These are phyloP conservation scores for Tuber magnatum DNA, from an alignment of 495 filamentous ascomycete genomes.

Conservation along the genomic window DNA sequence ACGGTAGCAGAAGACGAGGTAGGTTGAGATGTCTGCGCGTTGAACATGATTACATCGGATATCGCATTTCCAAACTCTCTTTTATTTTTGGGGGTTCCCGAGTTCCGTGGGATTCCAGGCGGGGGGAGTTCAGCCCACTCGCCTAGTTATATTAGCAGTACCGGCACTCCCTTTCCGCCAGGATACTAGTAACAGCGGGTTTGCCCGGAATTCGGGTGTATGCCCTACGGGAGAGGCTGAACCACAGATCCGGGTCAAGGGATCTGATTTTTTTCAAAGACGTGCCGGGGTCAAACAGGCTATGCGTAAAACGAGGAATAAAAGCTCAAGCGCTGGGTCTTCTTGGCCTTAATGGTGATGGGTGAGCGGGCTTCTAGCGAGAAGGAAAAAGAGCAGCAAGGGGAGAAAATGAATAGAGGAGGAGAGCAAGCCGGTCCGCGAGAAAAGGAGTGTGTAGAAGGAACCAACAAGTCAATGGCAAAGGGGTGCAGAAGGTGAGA, in stretches of 20 bases:
- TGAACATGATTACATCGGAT: conserved; percentile 4
- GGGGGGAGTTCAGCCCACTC: conserved; percentile 4
- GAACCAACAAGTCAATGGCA: background rate
- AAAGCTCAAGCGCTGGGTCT: background rate
- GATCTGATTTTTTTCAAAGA: background rate
- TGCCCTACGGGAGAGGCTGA: background rate
- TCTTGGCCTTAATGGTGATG: background rate
- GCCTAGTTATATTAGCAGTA: background rate
- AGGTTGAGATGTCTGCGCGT: background rate
- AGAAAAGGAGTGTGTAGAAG: background rate
- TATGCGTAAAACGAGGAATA: background rate
- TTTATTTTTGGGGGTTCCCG: background rate
- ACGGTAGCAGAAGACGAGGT: background rate
- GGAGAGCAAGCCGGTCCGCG: background rate
- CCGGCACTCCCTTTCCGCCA: background rate
- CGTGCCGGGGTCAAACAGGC: background rate
- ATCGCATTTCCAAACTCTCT: conserved; percentile 3
- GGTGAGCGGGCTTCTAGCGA: background rate
- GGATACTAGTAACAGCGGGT: background rate
- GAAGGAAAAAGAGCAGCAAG: background rate
- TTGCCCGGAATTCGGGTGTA: background rate
- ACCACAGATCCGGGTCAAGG: background rate
- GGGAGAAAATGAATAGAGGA: background rate
- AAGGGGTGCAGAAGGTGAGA: background rate
- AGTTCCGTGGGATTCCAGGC: background rate